These are phyloP conservation scores for Apophysomyces variabilis DNA, from an alignment of 371 early-diverging fungal species.

Conservation along the genomic window DNA sequence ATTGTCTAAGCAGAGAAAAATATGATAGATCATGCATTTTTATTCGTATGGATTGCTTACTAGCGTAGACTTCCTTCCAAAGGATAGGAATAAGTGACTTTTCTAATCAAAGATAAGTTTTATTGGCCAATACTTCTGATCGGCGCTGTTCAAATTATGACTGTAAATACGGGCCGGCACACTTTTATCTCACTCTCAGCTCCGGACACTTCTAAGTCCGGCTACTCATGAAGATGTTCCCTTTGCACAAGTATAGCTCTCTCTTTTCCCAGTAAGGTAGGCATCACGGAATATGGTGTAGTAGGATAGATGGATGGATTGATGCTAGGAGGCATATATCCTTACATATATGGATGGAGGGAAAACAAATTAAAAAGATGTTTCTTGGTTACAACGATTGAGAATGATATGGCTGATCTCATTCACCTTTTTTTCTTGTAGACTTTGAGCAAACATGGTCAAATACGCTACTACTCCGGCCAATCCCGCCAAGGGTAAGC, in stretches of 20 bases:
- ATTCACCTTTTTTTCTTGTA: constrained; percentile 14
- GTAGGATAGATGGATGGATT: constrained; percentile 13
- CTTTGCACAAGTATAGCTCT: constrained; percentile 1
- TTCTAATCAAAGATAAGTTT: too few relatives aligned
- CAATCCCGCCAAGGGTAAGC: constrained; percentile 60
- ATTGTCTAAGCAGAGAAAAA: too few relatives aligned
- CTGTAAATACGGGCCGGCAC: too few relatives aligned
- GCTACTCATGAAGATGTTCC: constrained; percentile 6
- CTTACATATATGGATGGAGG: constrained; percentile 1
- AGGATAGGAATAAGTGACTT: too few relatives aligned
- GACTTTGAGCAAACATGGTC: constrained; percentile 45
- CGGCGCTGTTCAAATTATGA: too few relatives aligned
- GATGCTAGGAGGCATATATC: constrained; percentile 13
- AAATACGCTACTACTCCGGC: constrained; percentile 65
- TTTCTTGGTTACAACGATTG: not conserved
- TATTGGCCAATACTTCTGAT: too few relatives aligned
- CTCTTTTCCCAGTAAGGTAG: constrained; percentile 13
- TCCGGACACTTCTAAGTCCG: constrained; percentile 6
- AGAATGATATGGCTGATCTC: not conserved
- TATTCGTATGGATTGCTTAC: too few relatives aligned
- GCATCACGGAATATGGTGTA: constrained; percentile 19
- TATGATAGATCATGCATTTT: too few relatives aligned
- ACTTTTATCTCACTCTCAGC: too few relatives aligned
- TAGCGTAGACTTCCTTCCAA: too few relatives aligned
- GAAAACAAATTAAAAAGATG: constrained; percentile 14